Conservation (phyloP, 805 yeast genomes). For the Limtongia smithiae region DNA sequence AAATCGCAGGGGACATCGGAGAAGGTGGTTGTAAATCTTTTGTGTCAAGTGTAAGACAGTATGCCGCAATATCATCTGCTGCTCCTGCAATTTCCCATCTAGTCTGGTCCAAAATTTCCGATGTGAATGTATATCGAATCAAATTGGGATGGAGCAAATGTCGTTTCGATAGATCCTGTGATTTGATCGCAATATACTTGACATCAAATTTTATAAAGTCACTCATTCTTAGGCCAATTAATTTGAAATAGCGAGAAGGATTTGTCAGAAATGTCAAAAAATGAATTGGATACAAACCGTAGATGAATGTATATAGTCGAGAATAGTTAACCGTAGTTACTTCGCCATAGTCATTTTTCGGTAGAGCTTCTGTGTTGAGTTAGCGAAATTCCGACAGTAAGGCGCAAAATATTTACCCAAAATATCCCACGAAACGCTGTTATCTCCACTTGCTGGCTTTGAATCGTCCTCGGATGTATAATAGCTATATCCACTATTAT, state of each 20-base stretch:
- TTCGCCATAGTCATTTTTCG: too few relatives aligned
- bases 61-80: slow-evolving; percentile 39
- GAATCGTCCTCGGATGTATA: slow-evolving; percentile 10
- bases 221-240: slow-evolving; percentile 19
- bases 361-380: too few relatives aligned
- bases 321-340: slow-evolving; percentile 20
- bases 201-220: slow-evolving; percentile 33
- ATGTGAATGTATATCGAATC: slow-evolving; percentile 39
- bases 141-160: slow-evolving; percentile 51
- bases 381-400: too few relatives aligned
- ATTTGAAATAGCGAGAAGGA: slow-evolving; percentile 41
- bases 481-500: slow-evolving; percentile 19
- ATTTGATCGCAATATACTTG: slow-evolving; percentile 35
- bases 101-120: slow-evolving; percentile 38
- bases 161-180: slow-evolving; percentile 36
- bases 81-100: slow-evolving; percentile 37
- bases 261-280: slow-evolving; percentile 43
- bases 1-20: slow-evolving; percentile 6
- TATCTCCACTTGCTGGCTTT: background rate
- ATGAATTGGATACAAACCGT: slow-evolving; percentile 57
- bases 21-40: slow-evolving; percentile 24
- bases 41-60: slow-evolving; percentile 34
- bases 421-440: background rate
- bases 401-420: background rate
- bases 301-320: slow-evolving; percentile 46